Evolutionary conservation across 2,329 filamentous ascomycete genomes (phyloP), one percentile per base, ranked within the genome.

Genomic region (Hymenoscyphus linearis): DNA sequence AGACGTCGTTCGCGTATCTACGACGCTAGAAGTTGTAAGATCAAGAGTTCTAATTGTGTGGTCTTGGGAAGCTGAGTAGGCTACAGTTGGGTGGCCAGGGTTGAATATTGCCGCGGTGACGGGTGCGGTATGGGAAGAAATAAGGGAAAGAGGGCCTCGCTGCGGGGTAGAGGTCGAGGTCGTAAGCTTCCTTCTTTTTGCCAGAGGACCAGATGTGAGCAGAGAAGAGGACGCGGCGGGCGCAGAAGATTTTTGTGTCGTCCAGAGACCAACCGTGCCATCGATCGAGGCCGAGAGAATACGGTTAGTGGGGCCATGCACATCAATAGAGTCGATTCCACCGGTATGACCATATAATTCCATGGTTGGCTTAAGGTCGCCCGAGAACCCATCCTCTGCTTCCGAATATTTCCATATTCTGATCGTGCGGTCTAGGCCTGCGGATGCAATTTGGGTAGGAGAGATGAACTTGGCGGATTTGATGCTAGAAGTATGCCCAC

Each of bases 1-100:
- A 60, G 90, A 86, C 0, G 92, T 95, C 1, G 90, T 89, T 60
- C 95, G 82, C 3, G 90, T 91, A 72, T 91, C 90, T 50, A 98
- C 91, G 62, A 90, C 84, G 31, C 81, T 79, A 59, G 85, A 81
- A 1, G 93, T 97, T 0, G 92, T 87, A 54, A 99, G 82, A 78
- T 99, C 95, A 78, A 96, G 89, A 0, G 95, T 98, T 66, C 88
- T 88, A 68, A 98, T 80, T 1, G 90, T 90, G 79, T 96, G 93
- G 78, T 99, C 96, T 78, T 90, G 89, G 18, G 92, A 96, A 25
- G 87, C 86, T 1, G 91, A 93, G 80, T 99, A 98, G 54, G 90
- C 93, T 47, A 97, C 91, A 14, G 91, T 96, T 12, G 86, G 77
- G 76, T 98, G 93, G 59, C 85, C 82, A 4, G 88, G 88, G 75